Base-by-base conservation (phyloP, 257 asterid genomes). In the Ilex aquifolium region DNA sequence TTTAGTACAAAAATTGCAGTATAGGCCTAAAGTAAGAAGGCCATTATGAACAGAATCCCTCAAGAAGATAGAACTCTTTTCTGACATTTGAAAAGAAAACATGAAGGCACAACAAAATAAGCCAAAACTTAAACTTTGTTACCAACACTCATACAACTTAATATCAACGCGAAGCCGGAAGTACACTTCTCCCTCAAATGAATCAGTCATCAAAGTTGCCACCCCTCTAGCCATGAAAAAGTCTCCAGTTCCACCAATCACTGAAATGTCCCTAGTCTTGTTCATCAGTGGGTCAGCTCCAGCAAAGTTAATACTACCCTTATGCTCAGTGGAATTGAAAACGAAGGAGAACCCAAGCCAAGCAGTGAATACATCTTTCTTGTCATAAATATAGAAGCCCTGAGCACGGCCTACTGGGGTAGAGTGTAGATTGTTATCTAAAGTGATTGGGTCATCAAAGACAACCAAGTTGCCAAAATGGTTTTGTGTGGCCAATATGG, bases 191-290 rank as follows among this genome's bases (percentile, higher is more conserved):
- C 82, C 85, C 63, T 79, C 82, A 64, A 70, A 76, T 11, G 82
- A 71, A 49, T 78, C 83, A 13, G 87, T 75, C 57, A 44, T 64
- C 17, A 81, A 50, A n/a, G 82, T 81, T 5, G 82, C 83, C 13
- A 81, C 39, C 44, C 83, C 87, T 56, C 79, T 65, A 0, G 76
- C 52, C 83, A 78, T 73, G 73, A 78, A 75, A 64, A 72, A 75
- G 42, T 76, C 82, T 0, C 82, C 82, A 2, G 85, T 79, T 11
- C 86, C 86, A 2, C 86, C 86, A 4, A 81, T 63, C 14, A 81
- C 76, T 5, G 86, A 81, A 59, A 81, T 67, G 16, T 77, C 87
- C 65, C 83, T 68, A 2, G 76, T 78, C 64, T 78, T 72, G 46
- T 75, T 71, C 79, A 70, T 64, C 62, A 79, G 44, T 0, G 82